Percentiles rank a stretch among this genome's conserved stretches.
Conservation (phyloP, 129 eudicot species). For the Heracleum sosnowskyi region DNA sequence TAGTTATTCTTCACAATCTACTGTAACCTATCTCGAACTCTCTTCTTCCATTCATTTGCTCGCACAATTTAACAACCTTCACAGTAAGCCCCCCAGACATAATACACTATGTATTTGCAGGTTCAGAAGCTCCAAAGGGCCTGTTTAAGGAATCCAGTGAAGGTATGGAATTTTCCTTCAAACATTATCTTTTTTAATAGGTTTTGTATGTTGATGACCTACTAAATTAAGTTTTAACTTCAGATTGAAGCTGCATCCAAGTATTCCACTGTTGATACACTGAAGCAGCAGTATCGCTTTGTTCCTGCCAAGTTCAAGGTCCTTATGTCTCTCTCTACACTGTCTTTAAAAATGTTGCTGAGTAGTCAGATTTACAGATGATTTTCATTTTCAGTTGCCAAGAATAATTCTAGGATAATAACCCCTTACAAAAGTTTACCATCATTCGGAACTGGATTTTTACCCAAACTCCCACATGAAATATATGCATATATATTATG, state of each 20-base stretch:
- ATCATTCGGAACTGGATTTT: neutral
- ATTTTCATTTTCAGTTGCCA: neutral
- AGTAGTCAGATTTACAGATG: neutral
- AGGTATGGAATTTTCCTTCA: constrained; percentile 25
- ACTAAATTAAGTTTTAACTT: neutral
- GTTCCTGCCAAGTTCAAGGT: constrained; percentile 90
- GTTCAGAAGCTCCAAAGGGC: constrained; percentile 91
- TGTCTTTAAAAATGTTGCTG: neutral
- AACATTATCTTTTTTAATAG: neutral
- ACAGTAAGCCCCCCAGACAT: neutral
- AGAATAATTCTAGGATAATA: neutral
- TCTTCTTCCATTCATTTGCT: neutral
- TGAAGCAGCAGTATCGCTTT: constrained; percentile 73
- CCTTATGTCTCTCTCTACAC: constrained; percentile 6
- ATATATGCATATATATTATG: neutral
- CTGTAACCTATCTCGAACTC: neutral
- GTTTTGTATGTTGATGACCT: constrained; percentile 3
- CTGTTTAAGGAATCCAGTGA: constrained; percentile 81
- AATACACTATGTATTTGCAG: constrained; percentile 26
- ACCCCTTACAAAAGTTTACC: neutral
- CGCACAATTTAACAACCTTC: neutral
- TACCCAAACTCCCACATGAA: neutral
- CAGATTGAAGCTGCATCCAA: constrained; percentile 85
- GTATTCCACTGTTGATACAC: constrained; percentile 83
- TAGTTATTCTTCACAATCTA: neutral